Percentiles rank a stretch among this genome's conserved stretches.
phyloP scores from a whole-genome alignment of 148 eudicot genomes.

The Pouteria glomerata region DNA sequence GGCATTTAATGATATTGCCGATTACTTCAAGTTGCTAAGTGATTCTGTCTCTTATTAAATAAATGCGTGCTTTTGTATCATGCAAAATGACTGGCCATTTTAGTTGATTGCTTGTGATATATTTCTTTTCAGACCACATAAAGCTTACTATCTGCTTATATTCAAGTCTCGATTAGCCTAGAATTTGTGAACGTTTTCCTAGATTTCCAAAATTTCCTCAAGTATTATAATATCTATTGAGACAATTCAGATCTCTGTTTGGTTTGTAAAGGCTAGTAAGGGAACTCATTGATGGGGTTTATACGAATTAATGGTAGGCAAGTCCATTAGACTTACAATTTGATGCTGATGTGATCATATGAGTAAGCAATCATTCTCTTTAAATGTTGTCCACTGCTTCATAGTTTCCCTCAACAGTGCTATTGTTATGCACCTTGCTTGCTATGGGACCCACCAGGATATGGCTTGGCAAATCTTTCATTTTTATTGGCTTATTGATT shows the following conservation, averaged over 20 bases:
- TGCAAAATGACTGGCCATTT: not conserved
- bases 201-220: not conserved
- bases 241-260: not conserved
- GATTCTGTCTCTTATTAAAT: not conserved
- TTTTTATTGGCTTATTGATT: not conserved
- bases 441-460: not conserved
- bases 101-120: not conserved
- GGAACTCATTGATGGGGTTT: too few species aligned
- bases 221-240: not conserved
- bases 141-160: not conserved
- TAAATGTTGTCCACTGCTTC: not conserved
- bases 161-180: not conserved
- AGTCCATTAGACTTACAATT: not conserved
- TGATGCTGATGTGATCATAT: not conserved
- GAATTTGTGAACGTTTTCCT: not conserved
- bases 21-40: constrained; percentile 1
- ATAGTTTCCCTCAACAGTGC: not conserved
- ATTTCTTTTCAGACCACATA: not conserved
- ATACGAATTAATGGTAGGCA: too few species aligned
- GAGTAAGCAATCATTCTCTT: not conserved
- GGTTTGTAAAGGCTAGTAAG: not conserved
- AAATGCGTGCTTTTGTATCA: not conserved
- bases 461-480: not conserved
- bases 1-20: not conserved
- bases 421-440: not conserved